These are phyloP conservation scores for Solidago caesia DNA, from an alignment of 129 eudicot genomes.

Conservation along the genomic window DNA sequence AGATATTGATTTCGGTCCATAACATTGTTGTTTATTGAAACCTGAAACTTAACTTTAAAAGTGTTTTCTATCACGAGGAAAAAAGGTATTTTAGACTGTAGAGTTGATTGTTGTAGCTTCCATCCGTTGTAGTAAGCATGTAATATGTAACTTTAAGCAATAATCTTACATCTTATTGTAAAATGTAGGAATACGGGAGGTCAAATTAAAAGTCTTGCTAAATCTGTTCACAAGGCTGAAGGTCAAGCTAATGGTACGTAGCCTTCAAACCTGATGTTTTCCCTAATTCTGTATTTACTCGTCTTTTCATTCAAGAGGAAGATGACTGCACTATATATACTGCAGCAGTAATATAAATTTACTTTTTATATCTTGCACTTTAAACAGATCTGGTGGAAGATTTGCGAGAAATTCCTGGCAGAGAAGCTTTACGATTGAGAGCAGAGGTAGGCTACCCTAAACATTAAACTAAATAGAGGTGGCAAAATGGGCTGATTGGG, in stretches of 20 bases:
- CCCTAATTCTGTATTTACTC: not conserved
- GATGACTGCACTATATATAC: not conserved
- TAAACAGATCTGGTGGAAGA: constrained; percentile 66
- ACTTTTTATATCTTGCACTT: constrained; percentile 9
- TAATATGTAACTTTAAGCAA: constrained; percentile 9
- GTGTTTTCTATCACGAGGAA: constrained; percentile 1
- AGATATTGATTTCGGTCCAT: constrained; percentile 6
- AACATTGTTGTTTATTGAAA: constrained; percentile 3
- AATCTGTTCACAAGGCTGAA: constrained; percentile 70
- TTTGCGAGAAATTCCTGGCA: constrained; percentile 80
- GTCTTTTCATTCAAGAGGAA: not conserved
- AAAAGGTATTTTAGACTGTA: constrained; percentile 7
- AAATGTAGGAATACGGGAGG: constrained; percentile 63
- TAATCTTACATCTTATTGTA: constrained; percentile 10
- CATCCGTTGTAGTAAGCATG: not conserved
- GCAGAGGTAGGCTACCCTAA: constrained; percentile 53
- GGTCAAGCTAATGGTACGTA: constrained; percentile 68
- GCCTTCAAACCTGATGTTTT: constrained; percentile 15
- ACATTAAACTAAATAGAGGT: not conserved
- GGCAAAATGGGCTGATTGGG: not conserved
- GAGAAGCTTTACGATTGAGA: constrained; percentile 69
- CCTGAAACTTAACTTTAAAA: not conserved
- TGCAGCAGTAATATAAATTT: not conserved
- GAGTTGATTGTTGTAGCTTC: not conserved
- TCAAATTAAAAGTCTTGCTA: constrained; percentile 63